Percentiles rank a stretch among this genome's conserved stretches.
Evolutionary conservation across 192 early-diverging fungal species (phyloP).

Genomic region (Backusella mclennaniae): DNA sequence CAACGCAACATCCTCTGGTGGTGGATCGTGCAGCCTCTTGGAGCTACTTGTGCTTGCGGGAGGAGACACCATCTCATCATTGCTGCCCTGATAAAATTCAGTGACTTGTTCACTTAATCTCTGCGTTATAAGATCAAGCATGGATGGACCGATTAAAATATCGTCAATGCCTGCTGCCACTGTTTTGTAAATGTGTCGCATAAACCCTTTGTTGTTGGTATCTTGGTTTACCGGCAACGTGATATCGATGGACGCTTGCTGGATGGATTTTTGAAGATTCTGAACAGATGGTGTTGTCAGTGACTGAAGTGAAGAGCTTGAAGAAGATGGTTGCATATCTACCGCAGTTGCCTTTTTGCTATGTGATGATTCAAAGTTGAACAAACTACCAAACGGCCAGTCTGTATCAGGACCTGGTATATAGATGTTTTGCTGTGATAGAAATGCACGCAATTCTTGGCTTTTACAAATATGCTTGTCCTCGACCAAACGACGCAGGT

Average conservation of each 20-base stretch:
- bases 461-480: constrained; percentile 59
- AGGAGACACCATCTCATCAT: constrained; percentile 6
- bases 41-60: background rate
- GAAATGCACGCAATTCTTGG: constrained; percentile 65
- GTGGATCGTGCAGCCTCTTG: background rate
- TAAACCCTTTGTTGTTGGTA: constrained; percentile 38
- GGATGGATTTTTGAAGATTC: constrained; percentile 17
- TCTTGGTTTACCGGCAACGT: background rate
- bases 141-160: constrained; percentile 63
- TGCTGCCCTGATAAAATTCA: constrained; percentile 37
- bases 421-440: constrained; percentile 61
- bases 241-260: background rate
- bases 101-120: constrained; percentile 65
- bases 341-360: background rate
- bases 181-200: constrained; percentile 70
- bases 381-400: constrained; percentile 6
- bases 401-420: constrained; percentile 33
- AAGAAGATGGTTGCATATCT: background rate
- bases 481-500: constrained; percentile 61
- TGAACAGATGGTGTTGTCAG: constrained; percentile 10
- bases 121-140: constrained; percentile 70
- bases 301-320: background rate
- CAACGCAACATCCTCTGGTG: background rate
- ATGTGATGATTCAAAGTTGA: background rate
- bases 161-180: constrained; percentile 74